These are phyloP conservation scores for Pouteria glomerata DNA, from an alignment of 148 eudicot genomes.

Conservation along the genomic window DNA sequence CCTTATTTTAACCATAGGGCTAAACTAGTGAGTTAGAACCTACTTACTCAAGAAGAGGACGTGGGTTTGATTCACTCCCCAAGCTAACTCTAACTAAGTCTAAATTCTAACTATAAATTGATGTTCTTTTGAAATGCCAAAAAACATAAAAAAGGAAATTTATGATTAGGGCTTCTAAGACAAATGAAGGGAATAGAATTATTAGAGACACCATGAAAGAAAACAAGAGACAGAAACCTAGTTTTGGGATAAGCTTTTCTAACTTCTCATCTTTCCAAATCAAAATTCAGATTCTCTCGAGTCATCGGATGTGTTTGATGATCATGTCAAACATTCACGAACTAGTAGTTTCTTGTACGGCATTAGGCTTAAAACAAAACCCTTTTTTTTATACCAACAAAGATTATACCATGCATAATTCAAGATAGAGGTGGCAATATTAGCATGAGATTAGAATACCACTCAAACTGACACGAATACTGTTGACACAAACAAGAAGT, in stretches of 20 bases:
- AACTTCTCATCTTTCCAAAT: background rate
- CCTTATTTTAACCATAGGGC: no score
- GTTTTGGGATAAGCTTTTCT: background rate
- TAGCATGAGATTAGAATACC: no score
- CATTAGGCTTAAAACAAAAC: background rate
- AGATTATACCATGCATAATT: no score
- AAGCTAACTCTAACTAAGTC: background rate
- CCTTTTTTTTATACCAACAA: no score
- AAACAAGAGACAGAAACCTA: background rate
- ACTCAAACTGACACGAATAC: no score
- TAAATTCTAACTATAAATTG: no score
- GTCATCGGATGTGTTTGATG: conserved; percentile 4
- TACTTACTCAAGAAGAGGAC: no score
- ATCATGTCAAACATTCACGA: background rate
- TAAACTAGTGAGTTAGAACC: no score
- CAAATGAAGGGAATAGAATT: background rate
- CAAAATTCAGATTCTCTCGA: background rate
- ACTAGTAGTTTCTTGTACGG: background rate
- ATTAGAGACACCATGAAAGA: background rate
- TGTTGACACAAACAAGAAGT: no score
- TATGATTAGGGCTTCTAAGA: background rate
- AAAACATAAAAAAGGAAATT: background rate
- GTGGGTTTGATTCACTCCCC: no score
- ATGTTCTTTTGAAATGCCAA: no score
- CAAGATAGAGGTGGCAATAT: no score